Evolutionary conservation across 2,329 filamentous ascomycete species (phyloP), one percentile per base, ranked within the genome.

Genomic region (Botryotinia globosa): DNA sequence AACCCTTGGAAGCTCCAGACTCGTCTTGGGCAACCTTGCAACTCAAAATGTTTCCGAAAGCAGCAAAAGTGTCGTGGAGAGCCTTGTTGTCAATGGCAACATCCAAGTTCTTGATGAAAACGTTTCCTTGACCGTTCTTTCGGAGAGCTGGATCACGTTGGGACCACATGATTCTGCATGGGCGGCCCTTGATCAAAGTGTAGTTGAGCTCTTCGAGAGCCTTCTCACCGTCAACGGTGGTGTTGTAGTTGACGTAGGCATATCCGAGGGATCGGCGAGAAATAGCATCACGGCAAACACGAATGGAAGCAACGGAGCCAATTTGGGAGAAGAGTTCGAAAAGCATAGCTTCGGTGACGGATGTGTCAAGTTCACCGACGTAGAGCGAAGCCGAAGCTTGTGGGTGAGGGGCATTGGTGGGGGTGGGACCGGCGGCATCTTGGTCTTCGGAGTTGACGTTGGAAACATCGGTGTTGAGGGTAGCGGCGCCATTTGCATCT

Each of bases 91-190:
- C 96, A 81, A 99, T 99, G 80, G 96, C 96, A 78, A 91, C 92
- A 84, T 99, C 96, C 78, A 99, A 88, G 87, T 99, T 99, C 92
- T 99, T 99, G 90, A 99, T 99, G 89, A 99, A 99, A 80, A 99
- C 95, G 82, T 99, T 99, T 83, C 96, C 96, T 86, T 98, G 94
- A 78, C 96, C 96, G 79, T 94, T 99, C 91, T 99, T 99, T 87
- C 96, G 96, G 80, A 99, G 91, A 83, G 95, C 95, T 78, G 96
- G 96, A 85, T 99, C 96, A 84, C 96, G 96, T 89, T 99, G 96
- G 77, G 96, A 99, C 96, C 96, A 99, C 96, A 99, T 99, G 87
- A 99, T 99, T 82, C 96, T 95, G 92, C 96, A 99, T 74, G 96
- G 95, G 82, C 93, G 94, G 80, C 94, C 94, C 90, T 98, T 98